Conservation (phyloP, 2,329 filamentous ascomycete genomes). For the Stachybotrys elegans region DNA sequence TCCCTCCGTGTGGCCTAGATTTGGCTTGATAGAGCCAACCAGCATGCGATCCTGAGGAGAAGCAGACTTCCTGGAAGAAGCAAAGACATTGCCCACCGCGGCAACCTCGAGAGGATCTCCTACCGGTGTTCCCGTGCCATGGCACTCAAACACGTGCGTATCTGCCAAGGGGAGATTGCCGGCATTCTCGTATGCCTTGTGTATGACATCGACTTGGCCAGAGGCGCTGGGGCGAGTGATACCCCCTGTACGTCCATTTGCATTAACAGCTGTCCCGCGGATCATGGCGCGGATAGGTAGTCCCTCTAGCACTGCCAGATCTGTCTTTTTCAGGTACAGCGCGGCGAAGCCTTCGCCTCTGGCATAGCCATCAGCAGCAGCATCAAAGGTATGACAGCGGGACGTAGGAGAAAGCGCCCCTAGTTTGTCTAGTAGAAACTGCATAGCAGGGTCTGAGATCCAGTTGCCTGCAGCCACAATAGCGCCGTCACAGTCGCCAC, state of each 20-base stretch:
- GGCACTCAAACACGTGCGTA: not conserved
- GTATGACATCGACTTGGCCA: not conserved
- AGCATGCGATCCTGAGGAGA: not conserved
- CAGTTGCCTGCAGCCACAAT: not conserved
- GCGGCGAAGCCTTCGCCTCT: not conserved
- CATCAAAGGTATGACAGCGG: constrained; percentile 1
- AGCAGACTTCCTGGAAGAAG: not conserved
- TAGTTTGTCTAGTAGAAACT: not conserved
- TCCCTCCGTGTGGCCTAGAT: not conserved
- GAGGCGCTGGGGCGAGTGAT: not conserved
- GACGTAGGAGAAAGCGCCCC: not conserved
- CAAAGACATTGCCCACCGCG: not conserved
- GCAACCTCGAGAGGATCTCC: constrained; percentile 1
- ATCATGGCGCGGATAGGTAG: not conserved
- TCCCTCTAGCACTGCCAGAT: not conserved
- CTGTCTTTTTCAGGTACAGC: not conserved
- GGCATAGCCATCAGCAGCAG: not conserved
- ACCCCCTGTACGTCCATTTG: not conserved
- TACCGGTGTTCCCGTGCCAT: not conserved
- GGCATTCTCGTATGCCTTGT: constrained; percentile 1
- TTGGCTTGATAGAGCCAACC: not conserved
- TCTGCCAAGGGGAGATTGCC: not conserved
- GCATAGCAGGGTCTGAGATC: not conserved
- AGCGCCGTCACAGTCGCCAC: not conserved
- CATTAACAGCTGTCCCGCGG: not conserved